phyloP scores from a whole-genome alignment of 306 rosid species.

The Cucurbita pepo region DNA sequence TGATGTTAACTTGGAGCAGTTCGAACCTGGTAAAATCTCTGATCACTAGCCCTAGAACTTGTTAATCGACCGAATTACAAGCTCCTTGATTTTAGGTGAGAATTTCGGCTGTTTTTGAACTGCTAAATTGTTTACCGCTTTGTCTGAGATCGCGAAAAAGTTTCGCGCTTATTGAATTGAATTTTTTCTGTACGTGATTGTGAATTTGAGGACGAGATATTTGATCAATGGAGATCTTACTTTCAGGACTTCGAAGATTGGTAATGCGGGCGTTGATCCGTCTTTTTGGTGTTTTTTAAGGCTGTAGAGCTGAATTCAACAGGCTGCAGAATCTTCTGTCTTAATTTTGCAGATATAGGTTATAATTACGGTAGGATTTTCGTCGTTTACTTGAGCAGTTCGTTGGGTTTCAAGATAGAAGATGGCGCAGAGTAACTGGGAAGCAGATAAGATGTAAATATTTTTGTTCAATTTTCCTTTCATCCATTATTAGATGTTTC shows the following conservation, averaged over 20 bases:
- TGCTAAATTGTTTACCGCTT: background rate
- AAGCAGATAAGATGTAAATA: constrained; percentile 87
- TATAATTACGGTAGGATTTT: constrained; percentile 1
- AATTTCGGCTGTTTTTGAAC: background rate
- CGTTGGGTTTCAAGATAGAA: constrained; percentile 8
- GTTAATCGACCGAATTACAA: constrained; percentile 2
- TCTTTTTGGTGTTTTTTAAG: constrained; percentile 20
- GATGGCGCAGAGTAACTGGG: constrained; percentile 96
- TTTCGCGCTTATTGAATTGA: background rate
- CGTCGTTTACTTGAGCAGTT: constrained; percentile 15
- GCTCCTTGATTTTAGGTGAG: constrained; percentile 2
- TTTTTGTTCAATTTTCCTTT: background rate
- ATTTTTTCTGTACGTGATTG: constrained; percentile 2
- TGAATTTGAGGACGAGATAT: constrained; percentile 11
- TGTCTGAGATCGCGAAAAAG: background rate
- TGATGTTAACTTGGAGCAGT: constrained; percentile 1
- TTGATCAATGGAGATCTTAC: constrained; percentile 23
- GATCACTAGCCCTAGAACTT: constrained; percentile 11
- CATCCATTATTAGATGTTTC: background rate
- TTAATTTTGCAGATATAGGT: constrained; percentile 1
- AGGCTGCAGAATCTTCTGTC: background rate
- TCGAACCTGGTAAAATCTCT: constrained; percentile 2
- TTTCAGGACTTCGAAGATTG: constrained; percentile 12
- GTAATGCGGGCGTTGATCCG: constrained; percentile 51
- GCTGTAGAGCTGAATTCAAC: constrained; percentile 22